Conservation (phyloP, 2,329 filamentous ascomycete genomes). For the Lasiodiplodia hormozganensis region DNA sequence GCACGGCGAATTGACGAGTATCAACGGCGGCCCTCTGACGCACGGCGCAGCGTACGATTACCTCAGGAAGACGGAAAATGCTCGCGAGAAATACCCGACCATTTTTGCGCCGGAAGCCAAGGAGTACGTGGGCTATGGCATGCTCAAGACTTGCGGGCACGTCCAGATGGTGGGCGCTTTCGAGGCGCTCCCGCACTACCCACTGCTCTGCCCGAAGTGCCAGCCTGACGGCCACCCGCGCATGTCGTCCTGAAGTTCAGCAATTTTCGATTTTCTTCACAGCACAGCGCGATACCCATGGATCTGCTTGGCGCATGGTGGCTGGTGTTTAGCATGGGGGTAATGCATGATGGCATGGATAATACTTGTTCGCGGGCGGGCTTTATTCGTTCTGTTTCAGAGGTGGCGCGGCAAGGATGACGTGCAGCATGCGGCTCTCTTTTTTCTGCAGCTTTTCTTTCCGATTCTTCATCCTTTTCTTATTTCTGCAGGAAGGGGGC, state of each 20-base stretch:
- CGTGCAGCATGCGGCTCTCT: constrained; percentile 5
- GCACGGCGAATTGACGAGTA: neutral
- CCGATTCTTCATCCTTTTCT: constrained; percentile 10
- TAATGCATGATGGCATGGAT: constrained; percentile 3
- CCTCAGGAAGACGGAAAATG: neutral
- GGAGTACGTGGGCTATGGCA: neutral
- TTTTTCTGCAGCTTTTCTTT: neutral
- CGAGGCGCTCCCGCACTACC: constrained; percentile 23
- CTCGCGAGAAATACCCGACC: neutral
- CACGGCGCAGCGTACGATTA: constrained; percentile 7
- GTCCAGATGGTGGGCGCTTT: constrained; percentile 1
- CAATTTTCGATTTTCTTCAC: neutral
- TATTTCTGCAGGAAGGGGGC: neutral
- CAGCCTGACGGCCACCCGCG: constrained; percentile 7
- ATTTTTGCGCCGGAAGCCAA: neutral
- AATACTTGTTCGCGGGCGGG: neutral
- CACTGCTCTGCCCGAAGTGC: constrained; percentile 9
- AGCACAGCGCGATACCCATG: constrained; percentile 3
- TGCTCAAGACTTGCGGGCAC: constrained; percentile 5
- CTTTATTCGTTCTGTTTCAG: neutral
- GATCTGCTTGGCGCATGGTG: neutral
- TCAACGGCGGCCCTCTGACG: constrained; percentile 16
- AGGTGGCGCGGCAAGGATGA: constrained; percentile 18
- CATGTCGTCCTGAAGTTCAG: neutral
- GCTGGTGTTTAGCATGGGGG: neutral